Evolutionary conservation across 1,284 basidiomycete species (phyloP), one percentile per base, ranked within the genome.

Genomic region (Moniliophthora roreri): DNA sequence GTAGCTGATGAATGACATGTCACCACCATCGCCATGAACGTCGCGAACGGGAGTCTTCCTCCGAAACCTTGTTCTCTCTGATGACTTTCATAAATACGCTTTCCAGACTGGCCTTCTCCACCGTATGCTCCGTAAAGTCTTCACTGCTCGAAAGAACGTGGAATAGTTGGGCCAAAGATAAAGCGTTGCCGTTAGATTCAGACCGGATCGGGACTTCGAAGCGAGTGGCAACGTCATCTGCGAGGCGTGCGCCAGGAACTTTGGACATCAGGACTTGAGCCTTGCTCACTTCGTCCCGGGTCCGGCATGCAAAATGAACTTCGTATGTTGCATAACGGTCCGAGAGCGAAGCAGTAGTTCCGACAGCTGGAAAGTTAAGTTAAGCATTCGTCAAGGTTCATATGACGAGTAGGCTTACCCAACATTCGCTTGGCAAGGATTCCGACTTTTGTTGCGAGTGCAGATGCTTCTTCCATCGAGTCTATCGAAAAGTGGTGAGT

Each of bases 391-490:
- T n/a, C n/a, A n/a, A 52, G 4, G 4, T 18, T 15, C 34, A 2
- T 9, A 50, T 15, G 5, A 2, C n/a, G 4, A 24, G 9, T 35
- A n/a, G 10, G 62, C 80, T 54, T 60, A 82, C 85, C 85, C 3
- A 91, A 75, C 74, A 91, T 76, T 51, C 75, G 78, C 56, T 81
- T 82, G 4, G 87, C 83, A 20, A 91, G 68, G 54, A 90, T 89
- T 3, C 87, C 87, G 24, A 90, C 88, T 62, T 83, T 82, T 59
- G 77, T 84, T 0, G 88, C 85, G 1, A 91, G 74, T 1, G 87
- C 86, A 6, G 88, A 87, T 0, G 89, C 89, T 66, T 92, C 89
- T 67, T 91, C 89, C 88, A 91, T 91, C 0, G 86, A 89, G 67
- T 91, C 89, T 81, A 67, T 23, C 24, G 32, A 0, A 28, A 10